Evolutionary conservation across 768 basidiomycete genomes (phyloP), one percentile per base, ranked within the genome.

Genomic region (Boletus sp.): DNA sequence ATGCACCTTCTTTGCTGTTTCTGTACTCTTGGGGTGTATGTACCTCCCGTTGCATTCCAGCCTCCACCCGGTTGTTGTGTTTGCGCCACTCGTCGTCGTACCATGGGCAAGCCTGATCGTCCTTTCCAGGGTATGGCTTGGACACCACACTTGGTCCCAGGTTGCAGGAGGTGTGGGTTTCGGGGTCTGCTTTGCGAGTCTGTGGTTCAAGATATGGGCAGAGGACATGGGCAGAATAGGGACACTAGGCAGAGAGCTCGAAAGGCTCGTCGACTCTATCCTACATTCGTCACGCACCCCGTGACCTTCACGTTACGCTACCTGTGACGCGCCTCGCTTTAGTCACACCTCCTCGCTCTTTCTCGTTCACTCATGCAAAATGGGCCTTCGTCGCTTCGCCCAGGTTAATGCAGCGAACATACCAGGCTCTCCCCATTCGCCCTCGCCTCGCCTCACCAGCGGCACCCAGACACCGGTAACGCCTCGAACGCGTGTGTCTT

Each of bases 131-230:
- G 77, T 89, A 30, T 83, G 82, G 85, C 78, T 92, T 13, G 87
- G 87, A 5, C 83, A 91, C 58, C 90, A 92, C 68, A 90, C 87
- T 10, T 78, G 77, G 77, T 72, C 75, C 0, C 90, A 92, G 58
- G 85, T 90, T 17, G 64, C 71, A 9, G 87, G 74, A 27, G 90
- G 90, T 1, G 73, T 70, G 32, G 66, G 69, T 3, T 83, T 81
- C 52, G 90, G 90, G 0, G 55, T 79, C 10, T 65, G 64, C 4
- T 83, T 81, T 63, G 80, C 83, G 10, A 61, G 68, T 0, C 33
- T 79, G 15, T 86, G 84, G 82, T 88, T 85, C 61, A 65, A 56
- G 38, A 33, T 82, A 17, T 90, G 89, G 89, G 5, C 34, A n/a
- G 60, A 55, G 39, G 59, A 70, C 53, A 7, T 52, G 6, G 53